Percentiles rank a stretch among this genome's conserved stretches.
Conservation (phyloP, 2,329 filamentous ascomycete species). For the Colletotrichum sp. region DNA sequence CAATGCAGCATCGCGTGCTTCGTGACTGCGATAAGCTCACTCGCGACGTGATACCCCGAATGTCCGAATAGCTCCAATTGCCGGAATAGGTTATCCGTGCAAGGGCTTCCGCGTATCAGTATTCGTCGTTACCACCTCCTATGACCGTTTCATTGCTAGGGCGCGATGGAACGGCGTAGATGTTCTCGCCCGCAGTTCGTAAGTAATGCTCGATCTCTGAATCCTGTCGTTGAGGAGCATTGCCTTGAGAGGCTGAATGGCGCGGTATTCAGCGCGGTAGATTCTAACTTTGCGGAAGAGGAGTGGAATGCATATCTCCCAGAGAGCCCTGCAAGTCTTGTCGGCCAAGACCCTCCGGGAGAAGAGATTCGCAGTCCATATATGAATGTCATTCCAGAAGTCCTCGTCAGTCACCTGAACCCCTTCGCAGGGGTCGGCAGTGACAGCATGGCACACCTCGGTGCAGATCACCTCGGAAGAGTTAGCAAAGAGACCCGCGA, state of each 20-base stretch:
- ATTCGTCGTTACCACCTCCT: neutral
- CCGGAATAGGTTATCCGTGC: neutral
- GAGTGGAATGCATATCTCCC: rapidly evolving
- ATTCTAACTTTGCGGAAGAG: neutral
- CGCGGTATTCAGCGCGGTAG: neutral
- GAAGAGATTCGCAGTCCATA: rapidly evolving
- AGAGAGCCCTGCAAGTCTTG: neutral
- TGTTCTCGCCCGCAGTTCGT: neutral
- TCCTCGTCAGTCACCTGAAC: neutral
- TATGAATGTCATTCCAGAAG: neutral
- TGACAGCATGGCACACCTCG: neutral
- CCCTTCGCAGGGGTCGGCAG: too few relatives aligned
- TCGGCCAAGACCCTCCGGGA: neutral
- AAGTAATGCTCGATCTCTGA: neutral
- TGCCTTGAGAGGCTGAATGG: neutral
- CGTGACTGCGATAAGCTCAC: neutral
- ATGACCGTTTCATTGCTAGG: neutral
- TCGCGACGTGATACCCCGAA: neutral
- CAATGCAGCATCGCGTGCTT: neutral
- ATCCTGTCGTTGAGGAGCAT: neutral
- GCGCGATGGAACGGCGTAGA: neutral
- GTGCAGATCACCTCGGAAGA: neutral
- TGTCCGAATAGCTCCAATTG: neutral
- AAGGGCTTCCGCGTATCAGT: neutral
- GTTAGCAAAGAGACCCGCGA: neutral